Conservation (phyloP, 228 moss, liverwort and hornwort genomes). For the Sphagnum fallax region DNA sequence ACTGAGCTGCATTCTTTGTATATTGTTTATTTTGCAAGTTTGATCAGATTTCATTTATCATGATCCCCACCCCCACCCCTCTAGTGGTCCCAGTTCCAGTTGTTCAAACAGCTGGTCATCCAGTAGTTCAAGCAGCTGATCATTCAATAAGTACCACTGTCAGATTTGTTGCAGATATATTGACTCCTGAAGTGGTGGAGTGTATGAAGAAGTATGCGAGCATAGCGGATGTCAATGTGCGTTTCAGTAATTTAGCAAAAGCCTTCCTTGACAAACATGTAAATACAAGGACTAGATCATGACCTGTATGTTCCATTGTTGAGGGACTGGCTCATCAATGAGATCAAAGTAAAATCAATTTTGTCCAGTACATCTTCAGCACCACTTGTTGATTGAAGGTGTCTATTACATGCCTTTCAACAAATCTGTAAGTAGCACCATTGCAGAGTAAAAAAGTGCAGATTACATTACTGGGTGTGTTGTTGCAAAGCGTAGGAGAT, state of each 20-base stretch:
- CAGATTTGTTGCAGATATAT: constrained; percentile 45
- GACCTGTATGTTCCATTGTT: background rate
- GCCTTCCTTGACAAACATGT: constrained; percentile 56
- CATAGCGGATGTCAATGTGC: constrained; percentile 42
- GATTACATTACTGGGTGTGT: background rate
- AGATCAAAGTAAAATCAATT: background rate
- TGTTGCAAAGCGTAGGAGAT: background rate
- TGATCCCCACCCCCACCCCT: background rate
- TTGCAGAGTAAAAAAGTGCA: background rate
- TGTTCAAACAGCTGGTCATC: background rate
- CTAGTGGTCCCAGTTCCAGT: background rate
- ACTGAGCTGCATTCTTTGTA: no score
- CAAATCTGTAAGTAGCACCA: background rate
- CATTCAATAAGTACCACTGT: background rate
- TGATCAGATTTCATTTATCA: background rate
- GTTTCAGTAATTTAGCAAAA: constrained; percentile 67
- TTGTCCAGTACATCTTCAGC: no score
- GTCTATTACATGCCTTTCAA: background rate
- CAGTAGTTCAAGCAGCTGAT: no score
- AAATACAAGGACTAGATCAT: constrained; percentile 5
- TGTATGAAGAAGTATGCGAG: constrained; percentile 56
- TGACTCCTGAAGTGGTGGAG: constrained; percentile 70
- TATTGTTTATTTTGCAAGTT: no score
- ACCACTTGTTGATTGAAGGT: background rate
- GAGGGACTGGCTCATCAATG: background rate